Evolutionary conservation across 768 basidiomycete genomes (phyloP), one percentile per base, ranked within the genome.

Genomic region (Crepidotus variabilis): DNA sequence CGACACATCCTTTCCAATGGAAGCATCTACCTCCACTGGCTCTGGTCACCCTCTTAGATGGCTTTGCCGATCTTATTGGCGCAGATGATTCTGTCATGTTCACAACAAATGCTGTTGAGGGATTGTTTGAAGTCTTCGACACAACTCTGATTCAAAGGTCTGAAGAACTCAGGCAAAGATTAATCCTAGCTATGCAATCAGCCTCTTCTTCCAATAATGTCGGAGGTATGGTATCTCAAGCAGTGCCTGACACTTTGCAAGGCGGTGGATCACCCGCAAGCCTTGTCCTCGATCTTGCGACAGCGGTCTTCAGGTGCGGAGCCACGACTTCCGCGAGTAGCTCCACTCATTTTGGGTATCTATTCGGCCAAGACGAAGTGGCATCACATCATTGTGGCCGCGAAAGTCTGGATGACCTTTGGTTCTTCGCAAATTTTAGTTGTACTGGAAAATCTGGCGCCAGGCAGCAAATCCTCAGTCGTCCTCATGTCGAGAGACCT

Each of bases 1-100:
- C 57, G 0, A 56, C 71, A 2, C 51, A 52, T 3, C 69, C 71
- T 4, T 58, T 55, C 1, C 61, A 67, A 46, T 67, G 68, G 69
- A 45, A 55, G 11, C 64, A 56, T 20, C 63, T 67, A 23, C 69
- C 67, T 8, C 46, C 48, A 9, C 47, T 57, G 21, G 16, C 21
- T 10, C 61, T 64, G 13, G 39, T 67, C 21, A 18, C 32, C 2
- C 33, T 16, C 13, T 36, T 14, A 18, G 36, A 50, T 50, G 47
- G 18, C 7, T 51, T 56, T 51, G 34, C 49, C 6, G 11, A 34
- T 6, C 36, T 34, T 28, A n/a, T 55, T 28, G 54, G 49, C 0
- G 46, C 46, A 20, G 18, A 28, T 9, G n/a, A 21, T 11, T n/a
- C 6, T 5, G 47, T 47, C 13, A 16, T 33, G 20, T 34, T 49